Base-by-base conservation (phyloP, 2,329 filamentous ascomycete genomes). In the Neonectria sp. region DNA sequence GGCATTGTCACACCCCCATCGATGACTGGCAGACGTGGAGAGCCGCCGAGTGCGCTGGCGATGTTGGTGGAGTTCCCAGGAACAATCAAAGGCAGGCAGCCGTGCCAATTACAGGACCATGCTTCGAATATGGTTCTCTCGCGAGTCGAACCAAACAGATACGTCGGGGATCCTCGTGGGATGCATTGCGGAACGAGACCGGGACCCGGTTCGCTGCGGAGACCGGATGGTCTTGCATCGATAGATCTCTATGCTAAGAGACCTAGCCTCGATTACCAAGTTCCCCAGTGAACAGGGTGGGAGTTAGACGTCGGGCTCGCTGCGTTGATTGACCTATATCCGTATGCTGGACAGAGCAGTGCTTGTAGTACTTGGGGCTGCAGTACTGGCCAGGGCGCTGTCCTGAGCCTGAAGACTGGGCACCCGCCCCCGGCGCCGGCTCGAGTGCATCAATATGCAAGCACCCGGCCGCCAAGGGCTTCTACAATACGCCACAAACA, bases 401-500 rank as follows among this genome's bases (percentile, higher is more conserved):
- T 60, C 59, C 71, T 72, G 68, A 75, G 71, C 68, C 70, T 72
- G 65, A 67, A 48, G 46, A 65, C 53, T 57, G 62, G 60, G 59
- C 63, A 67, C 68, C 68, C 62, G 68, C 51, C 62, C 61, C 52
- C 66, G 60, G 52, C 53, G 60, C 65, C 65, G 65, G 69, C 62
- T 64, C 71, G 67, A 71, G 68, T 82, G 82, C 82, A 82, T 80
- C 76, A 80, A 75, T 75, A 82, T 86, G 85, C 85, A 85, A 76
- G 77, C 79, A 86, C 76, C 85, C 85, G 85, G 77, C 79, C 78
- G 77, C 80, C 79, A 82, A 80, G 81, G 51, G 75, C 78, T 81
- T 79, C 80, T 82, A 82, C 77, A 78, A 84, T 80, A 82, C 80
- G 82, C 83, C 83, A 84, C 83, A 83, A 82, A 82, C 81, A 82